Base-by-base conservation (phyloP, 1,284 basidiomycete genomes). In the Sparassis latifolia region DNA sequence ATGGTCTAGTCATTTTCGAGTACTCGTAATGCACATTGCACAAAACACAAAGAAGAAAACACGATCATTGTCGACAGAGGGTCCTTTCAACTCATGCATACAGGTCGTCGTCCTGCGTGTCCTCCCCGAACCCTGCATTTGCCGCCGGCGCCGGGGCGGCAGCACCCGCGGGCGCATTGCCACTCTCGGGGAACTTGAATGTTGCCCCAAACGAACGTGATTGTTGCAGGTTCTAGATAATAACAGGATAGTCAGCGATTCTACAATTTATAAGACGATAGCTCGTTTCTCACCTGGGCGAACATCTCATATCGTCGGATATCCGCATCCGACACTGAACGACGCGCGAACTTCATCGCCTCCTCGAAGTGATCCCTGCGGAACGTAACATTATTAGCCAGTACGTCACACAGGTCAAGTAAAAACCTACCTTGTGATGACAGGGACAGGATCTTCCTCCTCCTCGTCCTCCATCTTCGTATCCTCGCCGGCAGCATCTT, bases 301-400 rank as follows among this genome's bases (percentile, higher is more conserved):
- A 93, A 92, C 84, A 92, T 89, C 77, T 93, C 89, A 68, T 96
- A 96, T 43, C 92, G 84, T 58, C 95, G 84, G 69, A 99, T 97
- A 67, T 98, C 96, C 58, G 89, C 86, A 65, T 95, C 92, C 10
- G 90, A 93, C 48, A 96, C 92, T 4, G 92, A 94, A 52, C 92
- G 86, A 69, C 91, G 86, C 56, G 92, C 90, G 61, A 81, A 96
- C 69, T 86, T 86, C 94, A 97, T 97, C 2, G 95, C 93, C 73
- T 98, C 96, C 73, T 99, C 96, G 62, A 99, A 99, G 77, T 97
- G 93, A 1, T 86, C 91, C 62, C 82, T 84, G 57, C 5, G 54
- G 20, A 51, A 35, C 12, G 35, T 37, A 12, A 28, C 45, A 40
- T 51, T 38, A 53, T 38, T 35, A 51, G 20, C 48, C 30, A 37